A percentile compares a stretch with the other conserved stretches of the same genome.
phyloP scores from a whole-genome alignment of 495 filamentous ascomycete species.

The Podospora fimiseda region DNA sequence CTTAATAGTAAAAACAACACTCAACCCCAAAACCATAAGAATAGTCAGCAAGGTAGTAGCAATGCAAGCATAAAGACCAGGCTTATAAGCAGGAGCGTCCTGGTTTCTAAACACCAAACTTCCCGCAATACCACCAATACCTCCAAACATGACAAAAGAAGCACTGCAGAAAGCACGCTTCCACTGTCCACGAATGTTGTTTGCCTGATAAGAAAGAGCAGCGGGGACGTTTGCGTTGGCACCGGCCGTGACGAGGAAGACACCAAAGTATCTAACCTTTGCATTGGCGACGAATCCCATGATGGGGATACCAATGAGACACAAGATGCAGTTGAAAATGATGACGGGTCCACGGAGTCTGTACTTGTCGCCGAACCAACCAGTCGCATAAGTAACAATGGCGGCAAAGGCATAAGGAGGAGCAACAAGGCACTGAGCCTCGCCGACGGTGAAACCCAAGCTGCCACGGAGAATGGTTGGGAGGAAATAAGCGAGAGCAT shows the following conservation, averaged over 20 bases:
- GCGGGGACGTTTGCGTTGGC: conserved; percentile 56
- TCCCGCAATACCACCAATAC: conserved; percentile 56
- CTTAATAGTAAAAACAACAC: conserved; percentile 23
- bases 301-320: conserved; percentile 44
- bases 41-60: conserved; percentile 30
- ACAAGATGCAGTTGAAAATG: conserved; percentile 45
- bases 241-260: conserved; percentile 55
- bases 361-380: conserved; percentile 52
- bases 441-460: conserved; percentile 52
- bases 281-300: conserved; percentile 46
- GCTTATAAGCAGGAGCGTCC: conserved; percentile 34
- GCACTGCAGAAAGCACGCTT: conserved; percentile 56
- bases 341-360: conserved; percentile 52
- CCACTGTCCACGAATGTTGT: conserved; percentile 66
- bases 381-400: conserved; percentile 50
- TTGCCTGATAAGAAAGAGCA: conserved; percentile 57
- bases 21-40: conserved; percentile 30
- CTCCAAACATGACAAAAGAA: conserved; percentile 52
- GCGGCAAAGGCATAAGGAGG: conserved; percentile 57
- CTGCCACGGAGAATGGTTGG: conserved; percentile 54
- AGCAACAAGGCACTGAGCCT: conserved; percentile 55
- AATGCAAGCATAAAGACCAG: conserved; percentile 43
- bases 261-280: conserved; percentile 55
- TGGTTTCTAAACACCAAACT: conserved; percentile 47
- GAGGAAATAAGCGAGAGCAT: conserved; percentile 62